Conservation (phyloP, 306 rosid genomes). For the Datisca glomerata region DNA sequence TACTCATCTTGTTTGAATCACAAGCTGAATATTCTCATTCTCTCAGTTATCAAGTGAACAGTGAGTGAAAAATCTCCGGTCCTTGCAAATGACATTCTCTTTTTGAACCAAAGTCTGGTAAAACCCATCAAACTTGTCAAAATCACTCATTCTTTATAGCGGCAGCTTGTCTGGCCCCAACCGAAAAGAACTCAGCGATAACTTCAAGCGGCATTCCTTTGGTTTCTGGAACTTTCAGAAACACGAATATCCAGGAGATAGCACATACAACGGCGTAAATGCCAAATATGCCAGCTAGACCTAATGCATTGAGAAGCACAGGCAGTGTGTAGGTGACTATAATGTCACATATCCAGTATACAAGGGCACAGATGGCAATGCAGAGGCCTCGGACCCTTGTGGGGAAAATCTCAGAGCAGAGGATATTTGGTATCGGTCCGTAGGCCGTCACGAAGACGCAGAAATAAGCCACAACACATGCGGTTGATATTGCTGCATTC, state of each 20-base stretch:
- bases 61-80: no score
- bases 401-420: constrained; percentile 68
- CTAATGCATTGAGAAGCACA: constrained; percentile 38
- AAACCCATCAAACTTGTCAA: no score
- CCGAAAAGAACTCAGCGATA: constrained; percentile 65
- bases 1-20: no score
- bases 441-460: constrained; percentile 58
- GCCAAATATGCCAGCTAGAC: constrained; percentile 53
- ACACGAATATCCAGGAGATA: constrained; percentile 58
- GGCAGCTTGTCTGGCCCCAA: constrained; percentile 42
- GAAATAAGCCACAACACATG: constrained; percentile 51
- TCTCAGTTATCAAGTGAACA: no score
- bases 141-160: constrained; percentile 3
- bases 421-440: constrained; percentile 75
- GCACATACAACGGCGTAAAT: constrained; percentile 46
- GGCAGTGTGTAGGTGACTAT: constrained; percentile 62
- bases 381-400: constrained; percentile 79
- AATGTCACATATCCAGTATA: constrained; percentile 58
- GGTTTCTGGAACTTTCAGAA: constrained; percentile 74
- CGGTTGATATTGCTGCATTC: constrained; percentile 50
- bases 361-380: constrained; percentile 67
- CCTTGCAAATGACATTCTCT: no score
- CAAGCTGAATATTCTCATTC: no score
- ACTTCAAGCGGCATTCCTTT: constrained; percentile 92
- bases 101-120: no score